Percentiles rank a stretch among this genome's conserved stretches.
These are phyloP conservation scores for Wickerhamomyces tratensis DNA, from an alignment of 805 yeast species.

Conservation along the genomic window DNA sequence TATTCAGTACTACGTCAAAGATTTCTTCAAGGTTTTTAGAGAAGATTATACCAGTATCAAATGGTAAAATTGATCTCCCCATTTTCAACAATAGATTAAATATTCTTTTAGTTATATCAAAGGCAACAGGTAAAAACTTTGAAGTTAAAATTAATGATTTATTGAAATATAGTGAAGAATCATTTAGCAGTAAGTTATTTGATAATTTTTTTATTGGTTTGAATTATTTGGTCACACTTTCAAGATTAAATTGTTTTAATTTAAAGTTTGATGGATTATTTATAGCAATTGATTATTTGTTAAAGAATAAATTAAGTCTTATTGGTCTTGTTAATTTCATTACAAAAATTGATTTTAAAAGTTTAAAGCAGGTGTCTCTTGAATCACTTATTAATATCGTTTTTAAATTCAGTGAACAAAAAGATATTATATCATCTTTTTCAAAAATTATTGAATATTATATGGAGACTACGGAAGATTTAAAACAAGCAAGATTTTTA, in stretches of 20 bases:
- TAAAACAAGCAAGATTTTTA: conserved; percentile 4
- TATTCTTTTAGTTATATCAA: conserved; percentile 8
- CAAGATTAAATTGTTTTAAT: background rate
- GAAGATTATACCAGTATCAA: conserved; percentile 13
- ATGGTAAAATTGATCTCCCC: conserved; percentile 2
- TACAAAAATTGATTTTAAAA: too few relatives aligned
- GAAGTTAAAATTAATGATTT: conserved; percentile 9
- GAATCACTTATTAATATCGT: background rate
- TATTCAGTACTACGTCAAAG: conserved; percentile 1
- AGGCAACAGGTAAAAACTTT: conserved; percentile 8
- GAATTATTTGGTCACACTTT: background rate
- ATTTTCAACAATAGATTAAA: conserved; percentile 15
- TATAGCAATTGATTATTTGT: too few relatives aligned
- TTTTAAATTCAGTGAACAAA: conserved; percentile 3
- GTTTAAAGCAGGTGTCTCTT: too few relatives aligned
- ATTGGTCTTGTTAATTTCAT: too few relatives aligned
- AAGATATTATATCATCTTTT: conserved; percentile 4
- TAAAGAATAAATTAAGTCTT: too few relatives aligned
- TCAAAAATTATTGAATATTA: conserved; percentile 3
- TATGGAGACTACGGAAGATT: background rate
- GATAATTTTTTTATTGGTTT: conserved; percentile 5
- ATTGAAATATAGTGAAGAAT: conserved; percentile 2
- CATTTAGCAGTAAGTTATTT: conserved; percentile 1
- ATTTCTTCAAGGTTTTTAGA: conserved; percentile 12
- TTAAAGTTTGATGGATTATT: background rate